Conservation (phyloP, 2,329 filamentous ascomycete genomes). For the Claviceps sp. region DNA sequence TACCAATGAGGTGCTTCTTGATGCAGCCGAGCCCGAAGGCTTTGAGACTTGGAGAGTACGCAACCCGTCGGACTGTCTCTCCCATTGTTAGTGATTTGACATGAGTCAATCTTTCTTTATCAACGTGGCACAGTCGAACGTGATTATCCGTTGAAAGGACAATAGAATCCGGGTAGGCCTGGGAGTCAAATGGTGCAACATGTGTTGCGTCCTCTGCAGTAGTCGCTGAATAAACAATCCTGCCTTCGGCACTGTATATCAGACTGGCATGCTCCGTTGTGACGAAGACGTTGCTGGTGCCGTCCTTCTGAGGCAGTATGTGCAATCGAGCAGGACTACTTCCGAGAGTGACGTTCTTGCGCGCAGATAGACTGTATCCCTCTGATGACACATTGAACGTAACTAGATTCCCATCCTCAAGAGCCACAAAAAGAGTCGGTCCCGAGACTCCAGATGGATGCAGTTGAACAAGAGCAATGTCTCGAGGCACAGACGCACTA, state of each 20-base stretch:
- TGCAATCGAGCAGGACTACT: constrained; percentile 76
- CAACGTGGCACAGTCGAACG: constrained; percentile 68
- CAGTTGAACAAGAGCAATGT: constrained; percentile 66
- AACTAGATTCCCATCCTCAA: constrained; percentile 84
- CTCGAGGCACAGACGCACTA: constrained; percentile 67
- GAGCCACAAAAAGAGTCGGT: constrained; percentile 73
- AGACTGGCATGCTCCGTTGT: constrained; percentile 89
- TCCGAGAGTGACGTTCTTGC: constrained; percentile 74
- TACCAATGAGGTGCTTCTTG: constrained; percentile 53
- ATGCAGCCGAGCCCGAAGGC: constrained; percentile 83
- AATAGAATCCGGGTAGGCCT: constrained; percentile 68
- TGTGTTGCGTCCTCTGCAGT: constrained; percentile 75
- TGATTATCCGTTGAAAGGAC: constrained; percentile 65
- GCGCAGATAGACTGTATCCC: constrained; percentile 51
- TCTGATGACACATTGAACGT: constrained; percentile 59
- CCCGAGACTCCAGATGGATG: constrained; percentile 44
- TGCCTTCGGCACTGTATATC: constrained; percentile 78
- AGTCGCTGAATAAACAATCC: constrained; percentile 85
- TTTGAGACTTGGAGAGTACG: constrained; percentile 67
- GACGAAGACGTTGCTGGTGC: constrained; percentile 71
- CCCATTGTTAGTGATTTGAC: constrained; percentile 66
- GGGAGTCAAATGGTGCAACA: constrained; percentile 70
- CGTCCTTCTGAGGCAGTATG: constrained; percentile 54
- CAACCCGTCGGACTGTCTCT: constrained; percentile 74
- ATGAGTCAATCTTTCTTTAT: constrained; percentile 76